Evolutionary conservation across 176 grass and related monocot species (phyloP).

Genomic region (Oryza australiensis): DNA sequence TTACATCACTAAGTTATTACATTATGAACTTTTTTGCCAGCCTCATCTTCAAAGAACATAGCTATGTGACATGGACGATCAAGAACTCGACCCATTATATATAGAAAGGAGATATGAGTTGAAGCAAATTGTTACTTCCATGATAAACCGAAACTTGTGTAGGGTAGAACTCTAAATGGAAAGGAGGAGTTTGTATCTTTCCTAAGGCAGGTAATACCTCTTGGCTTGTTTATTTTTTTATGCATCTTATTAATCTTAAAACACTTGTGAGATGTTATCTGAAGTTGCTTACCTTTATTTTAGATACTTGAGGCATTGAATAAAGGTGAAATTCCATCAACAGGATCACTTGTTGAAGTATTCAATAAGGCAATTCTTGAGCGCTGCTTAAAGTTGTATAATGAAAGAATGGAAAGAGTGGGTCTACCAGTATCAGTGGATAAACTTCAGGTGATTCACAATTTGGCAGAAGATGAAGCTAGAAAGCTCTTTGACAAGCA

Average conservation of each 20-base stretch:
- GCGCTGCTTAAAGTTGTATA: constrained; percentile 77
- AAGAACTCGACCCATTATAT: constrained; percentile 69
- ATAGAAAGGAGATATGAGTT: constrained; percentile 75
- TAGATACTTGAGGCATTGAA: constrained; percentile 95
- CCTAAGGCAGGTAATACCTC: constrained; percentile 60
- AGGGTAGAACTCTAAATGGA: constrained; percentile 81
- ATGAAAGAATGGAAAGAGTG: constrained; percentile 53
- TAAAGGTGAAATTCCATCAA: constrained; percentile 94
- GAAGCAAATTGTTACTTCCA: constrained; percentile 76
- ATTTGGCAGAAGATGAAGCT: constrained; percentile 47
- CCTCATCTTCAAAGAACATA: constrained; percentile 99
- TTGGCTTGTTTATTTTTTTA: not conserved
- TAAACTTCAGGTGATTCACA: constrained; percentile 48
- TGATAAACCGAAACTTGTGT: constrained; percentile 80
- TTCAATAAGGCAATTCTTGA: constrained; percentile 97
- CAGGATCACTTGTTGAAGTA: constrained; percentile 85
- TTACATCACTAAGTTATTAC: not conserved
- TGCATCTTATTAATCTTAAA: constrained; percentile 7
- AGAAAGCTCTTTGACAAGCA: constrained; percentile 69
- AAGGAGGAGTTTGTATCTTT: constrained; percentile 92
- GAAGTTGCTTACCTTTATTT: constrained; percentile 20
- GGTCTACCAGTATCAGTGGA: constrained; percentile 64
- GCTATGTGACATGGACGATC: constrained; percentile 80
- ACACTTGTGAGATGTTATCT: constrained; percentile 19
- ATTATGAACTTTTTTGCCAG: constrained; percentile 55